phyloP scores from a whole-genome alignment of 1,284 basidiomycete species.

The Calocybe gambosa region DNA sequence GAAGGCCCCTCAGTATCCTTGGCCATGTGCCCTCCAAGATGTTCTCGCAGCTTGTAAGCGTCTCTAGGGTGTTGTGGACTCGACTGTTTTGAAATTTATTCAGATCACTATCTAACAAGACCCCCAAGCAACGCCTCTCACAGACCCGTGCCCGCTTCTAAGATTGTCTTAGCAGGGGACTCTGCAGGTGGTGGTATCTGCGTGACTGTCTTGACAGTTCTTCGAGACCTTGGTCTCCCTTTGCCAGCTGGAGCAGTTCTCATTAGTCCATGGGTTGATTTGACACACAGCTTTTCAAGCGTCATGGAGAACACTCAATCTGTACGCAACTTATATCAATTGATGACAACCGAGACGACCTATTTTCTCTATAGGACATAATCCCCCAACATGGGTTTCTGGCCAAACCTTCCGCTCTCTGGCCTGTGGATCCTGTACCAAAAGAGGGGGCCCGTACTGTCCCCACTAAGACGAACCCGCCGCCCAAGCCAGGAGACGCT shows the following conservation, averaged over 20 bases:
- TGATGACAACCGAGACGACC: conserved; percentile 6
- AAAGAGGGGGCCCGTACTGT: conserved; percentile 32
- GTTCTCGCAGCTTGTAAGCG: conserved; percentile 65
- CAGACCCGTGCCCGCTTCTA: conserved; percentile 60
- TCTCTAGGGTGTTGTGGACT: neutral
- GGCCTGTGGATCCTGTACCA: conserved; percentile 44
- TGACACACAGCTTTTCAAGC: conserved; percentile 83
- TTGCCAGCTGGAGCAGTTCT: conserved; percentile 73
- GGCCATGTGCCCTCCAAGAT: conserved; percentile 82
- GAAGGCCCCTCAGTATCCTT: conserved; percentile 83
- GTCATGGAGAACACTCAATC: conserved; percentile 69
- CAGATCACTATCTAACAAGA: conserved; percentile 74
- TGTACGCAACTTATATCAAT: conserved; percentile 33
- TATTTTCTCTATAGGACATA: conserved; percentile 43
- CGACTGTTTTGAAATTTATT: neutral
- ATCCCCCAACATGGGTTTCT: conserved; percentile 59
- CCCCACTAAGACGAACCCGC: conserved; percentile 33
- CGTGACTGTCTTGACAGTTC: conserved; percentile 61
- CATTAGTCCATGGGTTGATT: conserved; percentile 79
- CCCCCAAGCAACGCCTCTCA: conserved; percentile 71
- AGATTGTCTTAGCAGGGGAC: conserved; percentile 80
- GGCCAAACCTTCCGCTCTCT: conserved; percentile 49
- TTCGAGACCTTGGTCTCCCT: conserved; percentile 72
- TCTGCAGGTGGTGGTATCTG: conserved; percentile 79
- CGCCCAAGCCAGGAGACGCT: conserved; percentile 45